Base-by-base conservation (phyloP, 2,329 filamentous ascomycete genomes). In the Pyrenophora seminiperda region DNA sequence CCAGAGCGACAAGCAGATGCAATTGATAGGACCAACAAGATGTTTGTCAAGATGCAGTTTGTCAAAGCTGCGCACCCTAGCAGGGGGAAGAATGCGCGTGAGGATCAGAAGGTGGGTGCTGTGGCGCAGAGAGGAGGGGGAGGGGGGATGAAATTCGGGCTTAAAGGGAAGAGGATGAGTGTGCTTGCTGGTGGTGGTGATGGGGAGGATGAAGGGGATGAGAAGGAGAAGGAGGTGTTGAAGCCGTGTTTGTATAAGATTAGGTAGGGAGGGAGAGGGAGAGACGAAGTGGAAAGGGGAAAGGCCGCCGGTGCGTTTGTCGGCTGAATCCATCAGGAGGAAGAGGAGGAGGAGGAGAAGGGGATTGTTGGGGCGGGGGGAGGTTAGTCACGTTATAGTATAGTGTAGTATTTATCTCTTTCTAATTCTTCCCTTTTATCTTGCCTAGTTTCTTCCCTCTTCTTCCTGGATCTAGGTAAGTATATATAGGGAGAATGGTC, bases 11-110 rank as follows among this genome's bases (percentile, higher is more conserved):
- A 82, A 62, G 81, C 77, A 56, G 73, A 73, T 18, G 83, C 87
- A 0, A 81, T 96, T 7, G 91, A 99, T 76, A 77, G 95, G 66
- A 83, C 82, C 47, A 99, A 99, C 76, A 95, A 89, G 77, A 99
- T 99, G 94, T 99, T 99, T 77, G 93, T 97, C 61, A 90, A 88
- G 76, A 93, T 99, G 91, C 85, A 88, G 63, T 99, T 99, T 74
- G 79, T 92, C 64, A 99, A 97, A 77, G 85, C 82, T n/a, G 85
- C 84, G 15, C 77, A 84, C 36, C 88, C 92, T 0, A 81, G 81
- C 2, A 87, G 85, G 70, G 91, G 91, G 18, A 95, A 96, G 77
- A 84, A 88, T 58, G 83, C 79, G 11, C 79, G 61, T 41, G 67
- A 70, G 32, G 74, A 72, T 19, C 54, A 56, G 57, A 58, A 46